phyloP scores from a whole-genome alignment of 78 protist genomes.

The Dictyostelium brefeldianum region DNA sequence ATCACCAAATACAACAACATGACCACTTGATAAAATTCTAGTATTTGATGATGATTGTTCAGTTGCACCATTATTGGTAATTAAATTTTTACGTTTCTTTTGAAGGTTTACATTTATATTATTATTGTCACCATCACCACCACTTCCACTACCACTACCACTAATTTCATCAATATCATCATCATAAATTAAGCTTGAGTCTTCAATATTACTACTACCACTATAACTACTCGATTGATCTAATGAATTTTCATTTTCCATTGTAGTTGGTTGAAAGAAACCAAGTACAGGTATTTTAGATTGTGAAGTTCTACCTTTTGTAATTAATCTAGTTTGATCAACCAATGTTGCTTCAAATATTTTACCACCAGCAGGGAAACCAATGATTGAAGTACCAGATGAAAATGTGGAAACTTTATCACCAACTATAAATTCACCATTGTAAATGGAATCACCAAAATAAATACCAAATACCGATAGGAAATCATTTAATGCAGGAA shows the following conservation, averaged over 20 bases:
- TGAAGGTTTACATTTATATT: not conserved
- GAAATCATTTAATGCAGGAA: conserved; percentile 96
- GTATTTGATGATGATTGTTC: not conserved
- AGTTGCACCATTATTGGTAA: not conserved
- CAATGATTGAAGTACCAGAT: conserved; percentile 59
- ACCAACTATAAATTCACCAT: conserved; percentile 38
- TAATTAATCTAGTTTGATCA: conserved; percentile 24
- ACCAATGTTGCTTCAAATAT: not conserved
- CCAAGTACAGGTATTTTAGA: conserved; percentile 61
- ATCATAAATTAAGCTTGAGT: not conserved
- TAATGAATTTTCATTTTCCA: conserved; percentile 29
- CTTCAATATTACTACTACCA: not conserved
- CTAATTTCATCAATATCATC: not conserved
- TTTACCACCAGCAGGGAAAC: conserved; percentile 67
- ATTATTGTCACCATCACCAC: not conserved
- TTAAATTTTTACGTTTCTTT: not conserved
- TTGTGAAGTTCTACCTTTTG: not conserved
- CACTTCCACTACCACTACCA: not conserved
- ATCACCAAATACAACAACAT: conserved; percentile 69
- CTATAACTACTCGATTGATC: not conserved
- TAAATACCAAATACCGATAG: conserved; percentile 86
- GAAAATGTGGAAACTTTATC: not conserved
- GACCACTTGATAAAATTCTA: not conserved
- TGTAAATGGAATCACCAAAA: conserved; percentile 75
- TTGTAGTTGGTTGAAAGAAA: conserved; percentile 36